Evolutionary conservation across 2,329 filamentous ascomycete genomes (phyloP).

Genomic region (Dendrostoma leiphaemia): DNA sequence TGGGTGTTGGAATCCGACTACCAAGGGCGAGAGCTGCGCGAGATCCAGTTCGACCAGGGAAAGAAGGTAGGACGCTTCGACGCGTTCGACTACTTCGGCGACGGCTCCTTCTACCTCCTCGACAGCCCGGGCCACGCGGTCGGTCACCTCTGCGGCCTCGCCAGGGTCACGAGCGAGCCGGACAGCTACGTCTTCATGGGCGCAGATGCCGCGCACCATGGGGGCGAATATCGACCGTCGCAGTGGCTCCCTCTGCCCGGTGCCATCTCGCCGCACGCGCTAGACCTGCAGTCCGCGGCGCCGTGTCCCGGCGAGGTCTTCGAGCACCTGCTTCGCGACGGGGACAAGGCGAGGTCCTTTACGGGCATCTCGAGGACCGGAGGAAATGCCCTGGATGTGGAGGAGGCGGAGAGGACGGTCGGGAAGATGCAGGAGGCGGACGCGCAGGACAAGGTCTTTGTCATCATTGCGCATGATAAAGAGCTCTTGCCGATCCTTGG

Average conservation of each 20-base stretch:
- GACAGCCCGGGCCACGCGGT: conserved; percentile 14
- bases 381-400: conserved; percentile 25
- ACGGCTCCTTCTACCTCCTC: conserved; percentile 17
- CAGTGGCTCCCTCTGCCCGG: conserved; percentile 28
- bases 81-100: conserved; percentile 16
- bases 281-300: conserved; percentile 25
- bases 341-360: conserved; percentile 29
- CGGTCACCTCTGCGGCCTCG: conserved; percentile 31
- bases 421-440: conserved; percentile 46
- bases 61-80: conserved; percentile 20
- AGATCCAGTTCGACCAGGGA: conserved; percentile 25
- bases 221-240: conserved; percentile 35
- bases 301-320: conserved; percentile 41
- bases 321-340: conserved; percentile 33
- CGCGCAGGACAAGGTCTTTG: conserved; percentile 40
- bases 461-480: conserved; percentile 47
- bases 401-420: conserved; percentile 36
- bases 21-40: conserved; percentile 23
- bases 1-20: conserved; percentile 26
- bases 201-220: conserved; percentile 41
- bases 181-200: conserved; percentile 41
- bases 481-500: conserved; percentile 40
- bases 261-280: conserved; percentile 36
- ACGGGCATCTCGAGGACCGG: conserved; percentile 21
- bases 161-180: conserved; percentile 30